These are phyloP conservation scores for Solanum pimpinellifolium DNA, from an alignment of 257 asterid genomes.

Conservation along the genomic window DNA sequence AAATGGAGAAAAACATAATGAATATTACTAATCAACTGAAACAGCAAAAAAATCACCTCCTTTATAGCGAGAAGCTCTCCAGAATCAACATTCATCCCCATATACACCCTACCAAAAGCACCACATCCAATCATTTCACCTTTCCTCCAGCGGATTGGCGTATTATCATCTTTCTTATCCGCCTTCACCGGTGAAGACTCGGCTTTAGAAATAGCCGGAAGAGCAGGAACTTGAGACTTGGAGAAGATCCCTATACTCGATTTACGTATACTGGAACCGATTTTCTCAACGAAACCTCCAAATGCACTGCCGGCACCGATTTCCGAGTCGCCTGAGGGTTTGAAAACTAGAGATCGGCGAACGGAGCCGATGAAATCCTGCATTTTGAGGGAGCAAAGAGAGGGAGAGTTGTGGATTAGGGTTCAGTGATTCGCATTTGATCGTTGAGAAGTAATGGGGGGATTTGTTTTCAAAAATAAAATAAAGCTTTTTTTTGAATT, in stretches of 20 bases:
- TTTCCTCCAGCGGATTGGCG: constrained; percentile 87
- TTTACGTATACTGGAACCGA: constrained; percentile 82
- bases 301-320: constrained; percentile 26
- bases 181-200: constrained; percentile 5
- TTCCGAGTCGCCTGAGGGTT: constrained; percentile 33
- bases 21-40: background rate
- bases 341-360: constrained; percentile 90
- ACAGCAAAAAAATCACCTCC: constrained; percentile 40
- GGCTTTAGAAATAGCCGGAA: constrained; percentile 40
- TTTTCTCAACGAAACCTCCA: constrained; percentile 87
- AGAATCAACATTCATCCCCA: constrained; percentile 97
- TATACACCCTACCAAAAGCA: constrained; percentile 95
- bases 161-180: constrained; percentile 27
- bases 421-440: constrained; percentile 16
- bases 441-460: constrained; percentile 13
- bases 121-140: constrained; percentile 95
- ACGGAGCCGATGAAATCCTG: constrained; percentile 91
- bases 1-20: background rate
- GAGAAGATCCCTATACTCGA: constrained; percentile 77
- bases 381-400: constrained; percentile 25
- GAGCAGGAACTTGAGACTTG: constrained; percentile 45
- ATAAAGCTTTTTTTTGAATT: constrained; percentile 7
- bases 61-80: constrained; percentile 94
- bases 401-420: constrained; percentile 8
- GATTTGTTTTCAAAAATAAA: constrained; percentile 32